These are phyloP conservation scores for Geranium rotundifolium DNA, from an alignment of 345 rosid species.

Conservation along the genomic window DNA sequence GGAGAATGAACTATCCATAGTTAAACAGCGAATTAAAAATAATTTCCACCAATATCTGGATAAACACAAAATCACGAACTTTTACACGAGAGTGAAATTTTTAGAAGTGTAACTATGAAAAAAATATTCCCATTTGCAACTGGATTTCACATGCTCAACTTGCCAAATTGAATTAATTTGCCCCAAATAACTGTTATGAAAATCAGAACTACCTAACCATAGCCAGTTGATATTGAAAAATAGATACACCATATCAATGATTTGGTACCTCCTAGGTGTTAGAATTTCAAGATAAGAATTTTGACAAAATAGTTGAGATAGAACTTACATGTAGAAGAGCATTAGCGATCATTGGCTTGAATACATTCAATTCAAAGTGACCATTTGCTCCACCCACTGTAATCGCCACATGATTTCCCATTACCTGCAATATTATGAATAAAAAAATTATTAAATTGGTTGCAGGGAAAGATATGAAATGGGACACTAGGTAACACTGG, in stretches of 20 bases:
- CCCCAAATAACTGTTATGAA: neutral
- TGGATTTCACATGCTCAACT: neutral
- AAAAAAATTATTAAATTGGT: neutral
- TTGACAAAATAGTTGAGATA: neutral
- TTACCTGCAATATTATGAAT: constrained; percentile 36
- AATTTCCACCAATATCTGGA: neutral
- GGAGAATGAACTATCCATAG: neutral
- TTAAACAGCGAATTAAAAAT: neutral
- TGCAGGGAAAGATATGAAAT: constrained; percentile 2
- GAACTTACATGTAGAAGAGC: constrained; percentile 57
- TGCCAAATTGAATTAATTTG: neutral
- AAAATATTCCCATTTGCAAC: neutral
- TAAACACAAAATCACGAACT: neutral
- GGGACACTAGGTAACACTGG: neutral
- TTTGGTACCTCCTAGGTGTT: neutral
- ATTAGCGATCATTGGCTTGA: constrained; percentile 79
- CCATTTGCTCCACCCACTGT: constrained; percentile 84
- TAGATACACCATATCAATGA: neutral
- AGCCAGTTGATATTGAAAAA: neutral
- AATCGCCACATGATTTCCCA: constrained; percentile 77
- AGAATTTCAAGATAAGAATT: too few species aligned
- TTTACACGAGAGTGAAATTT: too few species aligned
- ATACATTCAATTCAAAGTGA: constrained; percentile 73
- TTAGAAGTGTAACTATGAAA: neutral
- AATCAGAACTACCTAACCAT: neutral